phyloP scores from a whole-genome alignment of 352 stramenopile genomes.

The Globisporangium iwayamae region DNA sequence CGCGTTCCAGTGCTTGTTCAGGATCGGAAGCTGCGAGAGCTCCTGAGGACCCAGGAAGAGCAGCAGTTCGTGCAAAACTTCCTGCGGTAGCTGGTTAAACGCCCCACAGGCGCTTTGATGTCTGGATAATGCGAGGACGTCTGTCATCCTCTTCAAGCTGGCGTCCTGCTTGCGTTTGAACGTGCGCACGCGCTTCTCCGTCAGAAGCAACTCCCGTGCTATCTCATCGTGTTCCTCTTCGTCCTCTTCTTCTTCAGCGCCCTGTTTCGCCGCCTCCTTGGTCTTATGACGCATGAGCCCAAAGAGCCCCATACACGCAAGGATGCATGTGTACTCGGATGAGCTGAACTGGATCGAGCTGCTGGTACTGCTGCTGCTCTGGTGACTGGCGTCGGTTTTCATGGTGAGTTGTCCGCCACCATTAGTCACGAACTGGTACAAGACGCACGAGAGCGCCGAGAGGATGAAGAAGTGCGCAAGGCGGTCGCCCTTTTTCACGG shows the following conservation, averaged over 20 bases:
- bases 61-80: conserved; percentile 51
- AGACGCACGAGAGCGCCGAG: conserved; percentile 44
- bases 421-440: conserved; percentile 47
- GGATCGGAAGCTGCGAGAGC: conserved; percentile 35
- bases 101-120: not conserved
- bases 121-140: not conserved
- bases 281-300: conserved; percentile 55
- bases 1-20: conserved; percentile 38
- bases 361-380: not conserved
- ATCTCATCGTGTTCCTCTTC: conserved; percentile 15
- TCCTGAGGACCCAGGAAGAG: conserved; percentile 47
- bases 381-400: conserved; percentile 11
- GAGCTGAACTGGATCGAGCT: conserved; percentile 26
- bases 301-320: conserved; percentile 61
- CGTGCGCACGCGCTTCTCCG: conserved; percentile 16
- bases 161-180: not conserved
- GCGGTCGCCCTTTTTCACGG: conserved; percentile 44
- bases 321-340: conserved; percentile 56
- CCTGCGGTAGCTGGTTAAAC: conserved; percentile 29
- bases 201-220: conserved; percentile 17
- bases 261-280: conserved; percentile 20
- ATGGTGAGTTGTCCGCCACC: conserved; percentile 12
- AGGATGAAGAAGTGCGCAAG: conserved; percentile 62
- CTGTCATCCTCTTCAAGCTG: not conserved
- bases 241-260: not conserved